A percentile compares a stretch with the other conserved stretches of the same genome.
Evolutionary conservation across 2,329 filamentous ascomycete species (phyloP).

Genomic region (Hypocrella siamensis): DNA sequence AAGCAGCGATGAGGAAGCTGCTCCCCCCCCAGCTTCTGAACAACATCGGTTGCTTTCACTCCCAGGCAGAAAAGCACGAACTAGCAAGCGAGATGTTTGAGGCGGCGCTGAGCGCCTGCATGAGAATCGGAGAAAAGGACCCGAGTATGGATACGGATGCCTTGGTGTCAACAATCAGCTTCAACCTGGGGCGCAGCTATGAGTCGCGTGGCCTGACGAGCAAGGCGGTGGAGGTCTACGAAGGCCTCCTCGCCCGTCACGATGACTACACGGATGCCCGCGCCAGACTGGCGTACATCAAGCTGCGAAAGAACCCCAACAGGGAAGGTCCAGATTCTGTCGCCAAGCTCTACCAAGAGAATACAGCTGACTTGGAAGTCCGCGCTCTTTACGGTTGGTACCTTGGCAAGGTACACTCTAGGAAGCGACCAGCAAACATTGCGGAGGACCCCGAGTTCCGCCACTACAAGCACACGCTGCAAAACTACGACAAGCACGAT

Average conservation of each 20-base stretch:
- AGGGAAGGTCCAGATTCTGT: constrained; percentile 81
- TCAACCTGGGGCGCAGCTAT: constrained; percentile 87
- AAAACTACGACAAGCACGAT: constrained; percentile 93
- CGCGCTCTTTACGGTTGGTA: constrained; percentile 93
- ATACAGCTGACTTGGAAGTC: constrained; percentile 77
- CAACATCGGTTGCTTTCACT: constrained; percentile 95
- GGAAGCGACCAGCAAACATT: constrained; percentile 67
- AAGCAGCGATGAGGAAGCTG: constrained; percentile 52
- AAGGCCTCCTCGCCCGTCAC: constrained; percentile 71
- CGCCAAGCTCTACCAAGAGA: constrained; percentile 69
- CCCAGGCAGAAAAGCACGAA: constrained; percentile 68
- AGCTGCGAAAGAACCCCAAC: constrained; percentile 62
- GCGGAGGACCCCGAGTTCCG: constrained; percentile 82
- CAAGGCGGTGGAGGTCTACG: constrained; percentile 77
- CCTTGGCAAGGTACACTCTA: constrained; percentile 61
- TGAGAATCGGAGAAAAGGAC: constrained; percentile 63
- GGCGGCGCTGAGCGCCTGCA: constrained; percentile 75
- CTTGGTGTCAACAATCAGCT: constrained; percentile 88
- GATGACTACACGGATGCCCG: constrained; percentile 85
- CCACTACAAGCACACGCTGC: constrained; percentile 91
- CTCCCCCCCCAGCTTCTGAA: constrained; percentile 85
- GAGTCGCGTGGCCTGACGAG: constrained; percentile 70
- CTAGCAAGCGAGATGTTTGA: constrained; percentile 80
- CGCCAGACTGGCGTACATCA: constrained; percentile 79
- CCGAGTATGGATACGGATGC: constrained; percentile 73